Conservation (phyloP, 2,329 filamentous ascomycete genomes). For the Colletotrichum incanum region DNA sequence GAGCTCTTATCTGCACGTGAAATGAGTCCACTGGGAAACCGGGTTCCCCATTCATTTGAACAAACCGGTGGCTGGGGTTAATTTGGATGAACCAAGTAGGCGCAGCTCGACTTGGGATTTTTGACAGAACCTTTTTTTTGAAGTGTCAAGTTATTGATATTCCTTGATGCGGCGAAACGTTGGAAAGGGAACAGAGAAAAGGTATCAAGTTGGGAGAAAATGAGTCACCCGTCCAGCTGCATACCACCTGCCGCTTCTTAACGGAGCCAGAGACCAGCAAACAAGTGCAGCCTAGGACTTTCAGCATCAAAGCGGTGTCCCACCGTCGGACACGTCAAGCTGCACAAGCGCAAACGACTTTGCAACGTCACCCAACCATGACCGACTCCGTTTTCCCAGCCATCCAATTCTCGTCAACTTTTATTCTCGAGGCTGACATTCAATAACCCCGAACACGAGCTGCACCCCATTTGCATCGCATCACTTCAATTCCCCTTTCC, state of each 20-base stretch:
- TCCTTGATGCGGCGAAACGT: not conserved
- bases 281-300: constrained; percentile 10
- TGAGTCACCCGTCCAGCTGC: constrained; percentile 15
- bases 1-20: constrained; percentile 42
- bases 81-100: constrained; percentile 17
- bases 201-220: not conserved
- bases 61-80: constrained; percentile 17
- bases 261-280: constrained; percentile 9
- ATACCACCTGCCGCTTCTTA: constrained; percentile 1
- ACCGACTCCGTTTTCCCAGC: constrained; percentile 21
- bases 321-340: constrained; percentile 30
- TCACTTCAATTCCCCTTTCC: constrained; percentile 3
- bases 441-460: constrained; percentile 14
- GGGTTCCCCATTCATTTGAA: constrained; percentile 6
- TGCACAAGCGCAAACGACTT: constrained; percentile 21
- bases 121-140: not conserved
- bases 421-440: constrained; percentile 5
- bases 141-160: not conserved
- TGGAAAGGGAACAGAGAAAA: not conserved
- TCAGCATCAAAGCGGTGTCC: constrained; percentile 18
- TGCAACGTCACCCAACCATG: constrained; percentile 22
- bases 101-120: not conserved
- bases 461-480: not conserved
- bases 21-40: not conserved
- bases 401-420: constrained; percentile 10